Evolutionary conservation across 2,329 filamentous ascomycete species (phyloP), one percentile per base, ranked within the genome.

Genomic region (Aspergillus amoenus): DNA sequence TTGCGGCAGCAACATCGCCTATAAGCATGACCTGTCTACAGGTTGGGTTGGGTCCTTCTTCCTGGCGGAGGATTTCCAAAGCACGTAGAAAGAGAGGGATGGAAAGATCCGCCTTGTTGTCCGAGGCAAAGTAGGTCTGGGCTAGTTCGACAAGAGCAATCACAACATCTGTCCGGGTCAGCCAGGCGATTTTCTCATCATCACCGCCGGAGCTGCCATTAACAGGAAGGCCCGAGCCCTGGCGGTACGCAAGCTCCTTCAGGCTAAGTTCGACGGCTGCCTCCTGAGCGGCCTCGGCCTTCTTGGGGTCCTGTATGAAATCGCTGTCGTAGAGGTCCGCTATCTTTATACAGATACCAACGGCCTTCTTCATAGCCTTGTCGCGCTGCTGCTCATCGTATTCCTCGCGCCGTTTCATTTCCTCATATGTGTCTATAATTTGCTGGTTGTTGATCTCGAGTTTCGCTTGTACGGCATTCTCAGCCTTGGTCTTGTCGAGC

Each of bases 21-120:
- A 78, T 62, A 13, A 97, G 79, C 13, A 93, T 82, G 27, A 91
- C 88, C 50, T 88, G 86, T 71, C 96, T 92, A 71, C 93, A 97
- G 30, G 79, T 83, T 22, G 78, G 79, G 1, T 76, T 76, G 3
- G 64, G 59, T 24, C 70, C 69, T 48, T 78, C 73, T 5, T 71
- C 71, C 22, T 64, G 63, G 9, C 85, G 81, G 70, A 85, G 88
- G 45, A 94, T 76, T 17, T 87, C 82, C 34, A 96, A 80, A 5
- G 93, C 91, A 68, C 95, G 91, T 66, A 97, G 85, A 71, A 93
- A 96, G 30, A 97, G 81, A 3, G 93, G 92, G 21, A 93, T 84
- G 5, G 93, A 89, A 2, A 97, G 85, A 64, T 93, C 90, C 68
- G 91, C 88, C 65, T 90, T 85, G 44, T 90, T 85, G 44, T 87